phyloP scores from a whole-genome alignment of 2,329 filamentous ascomycete species.

The Penicillium hordei region DNA sequence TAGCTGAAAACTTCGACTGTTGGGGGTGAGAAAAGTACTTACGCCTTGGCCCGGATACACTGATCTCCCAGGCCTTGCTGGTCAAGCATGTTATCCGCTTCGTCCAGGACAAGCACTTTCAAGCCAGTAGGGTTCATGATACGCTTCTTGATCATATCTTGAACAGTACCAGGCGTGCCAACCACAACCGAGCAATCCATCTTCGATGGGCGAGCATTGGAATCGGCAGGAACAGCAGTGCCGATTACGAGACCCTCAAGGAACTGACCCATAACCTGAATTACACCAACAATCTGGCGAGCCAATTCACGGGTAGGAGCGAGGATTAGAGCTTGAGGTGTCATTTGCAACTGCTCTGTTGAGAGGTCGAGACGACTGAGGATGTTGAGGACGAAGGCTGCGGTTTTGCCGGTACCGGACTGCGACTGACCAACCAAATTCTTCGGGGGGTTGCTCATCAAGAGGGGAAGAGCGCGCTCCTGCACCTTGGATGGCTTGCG shows the following conservation, averaged over 20 bases:
- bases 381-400: constrained; percentile 90
- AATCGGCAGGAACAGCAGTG: constrained; percentile 77
- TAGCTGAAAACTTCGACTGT: constrained; percentile 31
- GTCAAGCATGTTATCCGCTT: constrained; percentile 98
- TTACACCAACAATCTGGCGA: constrained; percentile 86
- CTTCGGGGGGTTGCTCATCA: constrained; percentile 78
- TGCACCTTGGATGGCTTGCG: constrained; percentile 97
- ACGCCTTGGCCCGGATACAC: constrained; percentile 86
- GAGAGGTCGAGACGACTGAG: constrained; percentile 79
- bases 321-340: constrained; percentile 81
- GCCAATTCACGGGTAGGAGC: constrained; percentile 89
- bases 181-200: constrained; percentile 80
- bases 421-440: constrained; percentile 99
- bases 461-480: constrained; percentile 86
- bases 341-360: constrained; percentile 54
- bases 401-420: constrained; percentile 96
- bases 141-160: constrained; percentile 77
- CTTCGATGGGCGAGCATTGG: constrained; percentile 64
- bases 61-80: constrained; percentile 94
- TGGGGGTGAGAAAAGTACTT: constrained; percentile 37
- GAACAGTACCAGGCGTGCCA: constrained; percentile 89
- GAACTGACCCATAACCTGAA: constrained; percentile 80
- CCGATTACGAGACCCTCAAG: constrained; percentile 72
- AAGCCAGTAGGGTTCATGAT: constrained; percentile 71
- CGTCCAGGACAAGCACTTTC: constrained; percentile 85